These are phyloP conservation scores for Tetracladium maxilliforme DNA, from an alignment of 2,329 filamentous ascomycete genomes.

Conservation along the genomic window DNA sequence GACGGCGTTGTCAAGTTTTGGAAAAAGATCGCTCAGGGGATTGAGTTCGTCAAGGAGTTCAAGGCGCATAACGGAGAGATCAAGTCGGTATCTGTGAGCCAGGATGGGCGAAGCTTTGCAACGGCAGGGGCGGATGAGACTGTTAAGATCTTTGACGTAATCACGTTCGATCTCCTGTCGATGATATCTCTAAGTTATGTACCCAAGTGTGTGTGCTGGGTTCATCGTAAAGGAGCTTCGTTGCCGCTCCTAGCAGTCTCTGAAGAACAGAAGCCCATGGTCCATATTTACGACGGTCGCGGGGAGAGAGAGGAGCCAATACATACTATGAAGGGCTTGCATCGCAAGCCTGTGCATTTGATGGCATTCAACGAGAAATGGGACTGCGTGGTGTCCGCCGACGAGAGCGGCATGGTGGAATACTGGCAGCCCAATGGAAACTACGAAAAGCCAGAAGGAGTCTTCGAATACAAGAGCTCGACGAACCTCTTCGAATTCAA, in stretches of 20 bases:
- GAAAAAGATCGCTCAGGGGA: constrained; percentile 83
- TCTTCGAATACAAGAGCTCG: constrained; percentile 86
- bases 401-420: constrained; percentile 86
- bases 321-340: constrained; percentile 66
- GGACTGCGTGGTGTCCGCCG: constrained; percentile 82
- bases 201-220: constrained; percentile 78
- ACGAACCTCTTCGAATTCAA: constrained; percentile 97
- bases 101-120: constrained; percentile 86
- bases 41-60: constrained; percentile 98
- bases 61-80: constrained; percentile 80
- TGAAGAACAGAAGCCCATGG: constrained; percentile 53
- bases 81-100: constrained; percentile 67
- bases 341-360: constrained; percentile 64
- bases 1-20: constrained; percentile 99
- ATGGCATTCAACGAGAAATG: constrained; percentile 83
- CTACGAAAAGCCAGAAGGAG: constrained; percentile 82
- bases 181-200: constrained; percentile 66
- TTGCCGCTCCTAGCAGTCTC: constrained; percentile 76
- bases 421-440: constrained; percentile 77
- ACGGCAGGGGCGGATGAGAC: constrained; percentile 69
- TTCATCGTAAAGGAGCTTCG: constrained; percentile 78
- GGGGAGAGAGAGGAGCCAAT: constrained; percentile 66
- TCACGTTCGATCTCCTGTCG: constrained; percentile 76
- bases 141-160: constrained; percentile 67
- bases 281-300: constrained; percentile 79